Percentiles rank a stretch among this genome's conserved stretches.
Evolutionary conservation across 441 rosid species (phyloP).

Genomic region (Isatis lusitanica): DNA sequence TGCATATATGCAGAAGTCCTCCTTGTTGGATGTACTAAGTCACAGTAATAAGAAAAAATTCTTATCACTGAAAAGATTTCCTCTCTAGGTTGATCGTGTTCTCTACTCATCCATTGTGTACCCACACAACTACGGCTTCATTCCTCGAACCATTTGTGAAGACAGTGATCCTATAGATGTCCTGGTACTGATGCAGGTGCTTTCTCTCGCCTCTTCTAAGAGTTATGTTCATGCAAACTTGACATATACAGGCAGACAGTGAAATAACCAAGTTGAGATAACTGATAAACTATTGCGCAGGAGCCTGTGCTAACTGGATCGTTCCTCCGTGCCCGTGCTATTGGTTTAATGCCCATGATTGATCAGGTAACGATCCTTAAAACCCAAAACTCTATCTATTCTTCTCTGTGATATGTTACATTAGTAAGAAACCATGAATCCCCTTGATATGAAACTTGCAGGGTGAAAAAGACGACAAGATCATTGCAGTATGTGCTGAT

Average conservation of each 20-base stretch:
- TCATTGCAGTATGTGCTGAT: slow-evolving; percentile 97
- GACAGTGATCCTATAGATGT: slow-evolving; percentile 98
- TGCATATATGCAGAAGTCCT: not conserved
- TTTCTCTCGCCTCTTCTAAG: not conserved
- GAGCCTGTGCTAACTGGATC: slow-evolving; percentile 92
- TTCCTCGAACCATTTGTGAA: slow-evolving; percentile 93
- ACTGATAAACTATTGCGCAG: slow-evolving; percentile 37
- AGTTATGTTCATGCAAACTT: slow-evolving; percentile 4
- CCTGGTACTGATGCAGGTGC: slow-evolving; percentile 92
- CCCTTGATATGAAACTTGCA: slow-evolving; percentile 35
- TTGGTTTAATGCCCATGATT: slow-evolving; percentile 98
- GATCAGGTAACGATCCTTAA: slow-evolving; percentile 59
- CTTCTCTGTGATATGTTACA: not conserved
- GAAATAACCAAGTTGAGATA: slow-evolving; percentile 10
- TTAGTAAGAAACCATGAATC: slow-evolving; percentile 6
- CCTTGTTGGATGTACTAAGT: not conserved
- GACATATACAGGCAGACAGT: not conserved
- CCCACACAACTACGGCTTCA: slow-evolving; percentile 99
- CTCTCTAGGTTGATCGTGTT: slow-evolving; percentile 80
- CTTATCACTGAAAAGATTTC: not conserved
- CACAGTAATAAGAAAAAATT: not conserved
- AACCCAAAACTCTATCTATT: not conserved
- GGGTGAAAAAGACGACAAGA: slow-evolving; percentile 98
- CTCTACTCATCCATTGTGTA: slow-evolving; percentile 98
- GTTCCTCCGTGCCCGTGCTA: slow-evolving; percentile 94